Conservation (phyloP, 1,284 basidiomycete genomes). For the Ustilago lituana region DNA sequence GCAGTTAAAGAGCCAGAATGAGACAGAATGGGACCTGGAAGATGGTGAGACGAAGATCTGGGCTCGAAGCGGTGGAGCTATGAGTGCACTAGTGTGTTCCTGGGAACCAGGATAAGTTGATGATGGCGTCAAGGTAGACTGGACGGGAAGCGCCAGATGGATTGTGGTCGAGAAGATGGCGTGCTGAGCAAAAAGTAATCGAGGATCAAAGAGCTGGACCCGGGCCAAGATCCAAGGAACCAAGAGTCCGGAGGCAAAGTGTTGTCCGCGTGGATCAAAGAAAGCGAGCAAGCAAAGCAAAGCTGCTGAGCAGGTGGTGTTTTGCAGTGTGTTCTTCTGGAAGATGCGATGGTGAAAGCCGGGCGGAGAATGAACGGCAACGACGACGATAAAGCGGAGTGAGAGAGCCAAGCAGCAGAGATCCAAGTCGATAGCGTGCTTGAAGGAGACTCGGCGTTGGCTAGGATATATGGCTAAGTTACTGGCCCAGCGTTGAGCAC, state of each 20-base stretch:
- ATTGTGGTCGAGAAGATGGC: slow-evolving; percentile 6
- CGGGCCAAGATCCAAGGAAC: no score
- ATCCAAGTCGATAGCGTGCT: background rate
- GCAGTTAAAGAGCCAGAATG: no score
- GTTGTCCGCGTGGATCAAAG: no score
- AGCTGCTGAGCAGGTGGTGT: background rate
- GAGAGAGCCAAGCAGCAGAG: background rate
- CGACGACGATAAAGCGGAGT: background rate
- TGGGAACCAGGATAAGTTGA: slow-evolving; percentile 10
- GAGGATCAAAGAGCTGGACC: no score
- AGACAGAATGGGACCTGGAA: no score
- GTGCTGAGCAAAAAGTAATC: slow-evolving; percentile 7
- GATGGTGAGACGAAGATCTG: no score
- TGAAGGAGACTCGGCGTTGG: background rate
- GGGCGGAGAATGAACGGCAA: slow-evolving; percentile 9
- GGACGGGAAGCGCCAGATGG: background rate
- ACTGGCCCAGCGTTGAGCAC: no score
- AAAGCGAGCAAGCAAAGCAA: no score
- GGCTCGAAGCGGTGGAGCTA: background rate
- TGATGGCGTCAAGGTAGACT: slow-evolving; percentile 8
- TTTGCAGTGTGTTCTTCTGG: background rate
- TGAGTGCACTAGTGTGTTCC: slow-evolving; percentile 37
- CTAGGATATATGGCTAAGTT: no score
- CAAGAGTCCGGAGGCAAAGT: no score
- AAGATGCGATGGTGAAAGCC: slow-evolving; percentile 9